A percentile compares a stretch with the other conserved stretches of the same genome.
These are phyloP conservation scores for Ocimum tenuiflorum DNA, from an alignment of 257 asterid genomes.

Conservation along the genomic window DNA sequence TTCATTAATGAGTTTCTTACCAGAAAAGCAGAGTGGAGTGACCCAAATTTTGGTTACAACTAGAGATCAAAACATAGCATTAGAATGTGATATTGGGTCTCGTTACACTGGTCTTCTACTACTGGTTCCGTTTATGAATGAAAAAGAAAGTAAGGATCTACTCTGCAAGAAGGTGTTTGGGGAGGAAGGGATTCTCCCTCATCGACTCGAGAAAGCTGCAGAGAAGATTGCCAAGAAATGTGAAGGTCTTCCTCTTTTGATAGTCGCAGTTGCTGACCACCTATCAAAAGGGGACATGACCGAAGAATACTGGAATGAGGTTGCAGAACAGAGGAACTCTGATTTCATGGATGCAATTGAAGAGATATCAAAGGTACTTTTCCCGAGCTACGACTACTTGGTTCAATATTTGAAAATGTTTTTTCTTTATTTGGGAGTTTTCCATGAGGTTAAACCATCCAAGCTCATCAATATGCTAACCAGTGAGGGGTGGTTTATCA, in stretches of 20 bases:
- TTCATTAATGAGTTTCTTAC: not conserved
- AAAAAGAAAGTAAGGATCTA: not conserved
- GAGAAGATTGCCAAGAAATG: not conserved
- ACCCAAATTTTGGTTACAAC: slow-evolving; percentile 22
- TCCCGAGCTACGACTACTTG: not conserved
- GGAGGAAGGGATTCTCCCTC: not conserved
- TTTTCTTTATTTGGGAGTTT: not conserved
- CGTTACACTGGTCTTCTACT: too few relatives aligned
- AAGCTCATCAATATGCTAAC: not conserved
- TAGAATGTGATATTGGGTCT: too few relatives aligned
- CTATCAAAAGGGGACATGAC: not conserved
- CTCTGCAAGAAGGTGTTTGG: not conserved
- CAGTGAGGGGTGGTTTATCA: not conserved
- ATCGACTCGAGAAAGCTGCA: not conserved
- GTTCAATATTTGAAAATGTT: not conserved
- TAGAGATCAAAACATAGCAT: not conserved
- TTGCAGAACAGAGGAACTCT: not conserved
- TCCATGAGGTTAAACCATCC: not conserved
- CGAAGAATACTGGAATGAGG: not conserved
- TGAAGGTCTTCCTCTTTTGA: slow-evolving; percentile 24
- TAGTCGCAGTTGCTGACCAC: slow-evolving; percentile 8
- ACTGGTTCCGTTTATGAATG: not conserved
- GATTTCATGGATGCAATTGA: not conserved
- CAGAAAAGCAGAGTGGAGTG: not conserved
- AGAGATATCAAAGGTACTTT: not conserved